phyloP scores from a whole-genome alignment of 306 rosid species.

The Cucumis melo region DNA sequence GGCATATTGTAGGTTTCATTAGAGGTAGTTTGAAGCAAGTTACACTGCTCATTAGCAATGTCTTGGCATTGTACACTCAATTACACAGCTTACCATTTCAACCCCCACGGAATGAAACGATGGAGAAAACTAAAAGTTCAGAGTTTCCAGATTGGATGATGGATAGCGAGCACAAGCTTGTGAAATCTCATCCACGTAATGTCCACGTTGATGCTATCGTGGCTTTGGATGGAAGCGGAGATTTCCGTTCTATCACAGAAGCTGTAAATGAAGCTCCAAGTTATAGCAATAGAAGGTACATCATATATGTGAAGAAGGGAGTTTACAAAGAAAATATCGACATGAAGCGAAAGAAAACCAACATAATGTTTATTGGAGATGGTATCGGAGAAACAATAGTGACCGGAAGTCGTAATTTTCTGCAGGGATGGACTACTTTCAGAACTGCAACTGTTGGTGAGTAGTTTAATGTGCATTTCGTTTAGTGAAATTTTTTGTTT shows the following conservation, averaged over 20 bases:
- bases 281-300: conserved; percentile 36
- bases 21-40: conserved; percentile 75
- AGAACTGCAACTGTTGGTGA: conserved; percentile 92
- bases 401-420: conserved; percentile 59
- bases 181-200: conserved; percentile 25
- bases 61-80: conserved; percentile 56
- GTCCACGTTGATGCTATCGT: conserved; percentile 40
- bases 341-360: conserved; percentile 72
- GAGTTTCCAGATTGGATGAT: conserved; percentile 66
- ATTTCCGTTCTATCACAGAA: conserved; percentile 49
- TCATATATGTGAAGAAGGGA: conserved; percentile 66
- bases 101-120: conserved; percentile 24
- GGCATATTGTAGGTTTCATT: conserved; percentile 52
- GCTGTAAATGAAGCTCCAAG: conserved; percentile 71
- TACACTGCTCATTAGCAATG: conserved; percentile 70
- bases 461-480: background rate
- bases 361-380: conserved; percentile 71
- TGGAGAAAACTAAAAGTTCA: background rate
- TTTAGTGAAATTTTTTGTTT: background rate
- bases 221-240: conserved; percentile 76
- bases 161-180: conserved; percentile 42
- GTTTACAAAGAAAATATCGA: conserved; percentile 67
- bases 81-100: conserved; percentile 43
- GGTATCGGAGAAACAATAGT: conserved; percentile 73
- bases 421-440: conserved; percentile 97